A percentile compares a stretch with the other conserved stretches of the same genome.
Evolutionary conservation across 192 early-diverging fungal genomes (phyloP).

Genomic region (Thamnidium elegans): DNA sequence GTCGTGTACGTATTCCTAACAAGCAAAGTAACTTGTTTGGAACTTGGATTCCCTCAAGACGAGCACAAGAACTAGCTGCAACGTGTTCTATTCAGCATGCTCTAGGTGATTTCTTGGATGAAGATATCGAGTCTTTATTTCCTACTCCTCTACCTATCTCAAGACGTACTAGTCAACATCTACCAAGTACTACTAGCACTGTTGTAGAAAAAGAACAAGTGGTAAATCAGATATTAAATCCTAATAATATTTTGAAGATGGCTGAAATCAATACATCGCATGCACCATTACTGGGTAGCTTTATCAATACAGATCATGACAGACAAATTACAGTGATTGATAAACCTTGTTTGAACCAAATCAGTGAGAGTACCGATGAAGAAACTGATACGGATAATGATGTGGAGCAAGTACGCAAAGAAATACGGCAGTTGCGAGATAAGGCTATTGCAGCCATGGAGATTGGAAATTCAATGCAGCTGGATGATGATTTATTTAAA

Average conservation of each 20-base stretch:
- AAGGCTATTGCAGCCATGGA: slow-evolving; percentile 38
- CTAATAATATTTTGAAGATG: no score
- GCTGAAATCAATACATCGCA: no score
- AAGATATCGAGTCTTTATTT: slow-evolving; percentile 66
- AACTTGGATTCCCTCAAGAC: slow-evolving; percentile 88
- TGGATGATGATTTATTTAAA: slow-evolving; percentile 21
- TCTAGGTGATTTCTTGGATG: slow-evolving; percentile 73
- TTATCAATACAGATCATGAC: background rate
- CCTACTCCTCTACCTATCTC: slow-evolving; percentile 57
- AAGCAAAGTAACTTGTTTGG: slow-evolving; percentile 72
- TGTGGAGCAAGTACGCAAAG: slow-evolving; percentile 47
- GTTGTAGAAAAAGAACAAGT: background rate
- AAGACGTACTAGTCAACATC: background rate
- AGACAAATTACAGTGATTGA: background rate
- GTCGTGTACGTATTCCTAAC: slow-evolving; percentile 72
- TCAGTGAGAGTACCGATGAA: slow-evolving; percentile 37
- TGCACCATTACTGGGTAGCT: background rate
- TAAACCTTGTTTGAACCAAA: slow-evolving; percentile 3
- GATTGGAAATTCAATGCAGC: slow-evolving; percentile 25
- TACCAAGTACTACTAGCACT: no score
- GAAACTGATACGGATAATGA: slow-evolving; percentile 56
- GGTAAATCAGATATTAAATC: background rate
- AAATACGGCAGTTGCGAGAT: slow-evolving; percentile 46
- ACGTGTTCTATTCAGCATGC: slow-evolving; percentile 78
- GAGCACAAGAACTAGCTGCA: slow-evolving; percentile 80